Conservation (phyloP, 2,329 filamentous ascomycete genomes). For the Rutstroemia sp. region DNA sequence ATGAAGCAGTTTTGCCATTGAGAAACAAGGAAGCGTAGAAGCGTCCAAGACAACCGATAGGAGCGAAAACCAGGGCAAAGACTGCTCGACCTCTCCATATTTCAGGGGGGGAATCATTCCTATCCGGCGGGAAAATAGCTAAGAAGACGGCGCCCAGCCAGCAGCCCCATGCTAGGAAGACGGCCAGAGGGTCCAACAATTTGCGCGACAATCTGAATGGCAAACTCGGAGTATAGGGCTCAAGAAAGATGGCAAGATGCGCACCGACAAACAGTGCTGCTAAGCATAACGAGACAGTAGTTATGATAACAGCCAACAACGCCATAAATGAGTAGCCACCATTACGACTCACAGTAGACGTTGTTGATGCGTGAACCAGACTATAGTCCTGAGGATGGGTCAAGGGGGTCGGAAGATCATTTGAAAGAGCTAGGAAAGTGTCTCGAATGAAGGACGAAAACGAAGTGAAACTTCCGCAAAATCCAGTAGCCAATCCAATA, state of each 20-base stretch:
- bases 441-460: conserved; percentile 85
- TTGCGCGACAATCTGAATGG: conserved; percentile 49
- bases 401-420: conserved; percentile 54
- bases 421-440: conserved; percentile 69
- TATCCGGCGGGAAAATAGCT: conserved; percentile 61
- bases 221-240: conserved; percentile 52
- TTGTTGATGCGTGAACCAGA: conserved; percentile 27
- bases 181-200: conserved; percentile 54
- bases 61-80: conserved; percentile 77
- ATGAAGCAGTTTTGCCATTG: conserved; percentile 59
- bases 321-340: conserved; percentile 81
- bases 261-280: conserved; percentile 64
- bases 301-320: conserved; percentile 64
- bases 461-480: conserved; percentile 84
- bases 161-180: conserved; percentile 60
- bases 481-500: conserved; percentile 77
- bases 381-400: conserved; percentile 32
- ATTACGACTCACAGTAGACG: conserved; percentile 44
- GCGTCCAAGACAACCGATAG: conserved; percentile 66
- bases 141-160: conserved; percentile 76
- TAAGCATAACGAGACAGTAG: conserved; percentile 64
- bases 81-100: conserved; percentile 69
- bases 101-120: conserved; percentile 37
- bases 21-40: conserved; percentile 66
- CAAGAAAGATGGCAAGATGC: conserved; percentile 61